Evolutionary conservation across 106 monocot species (phyloP).

Genomic region (Gastrodia elata): DNA sequence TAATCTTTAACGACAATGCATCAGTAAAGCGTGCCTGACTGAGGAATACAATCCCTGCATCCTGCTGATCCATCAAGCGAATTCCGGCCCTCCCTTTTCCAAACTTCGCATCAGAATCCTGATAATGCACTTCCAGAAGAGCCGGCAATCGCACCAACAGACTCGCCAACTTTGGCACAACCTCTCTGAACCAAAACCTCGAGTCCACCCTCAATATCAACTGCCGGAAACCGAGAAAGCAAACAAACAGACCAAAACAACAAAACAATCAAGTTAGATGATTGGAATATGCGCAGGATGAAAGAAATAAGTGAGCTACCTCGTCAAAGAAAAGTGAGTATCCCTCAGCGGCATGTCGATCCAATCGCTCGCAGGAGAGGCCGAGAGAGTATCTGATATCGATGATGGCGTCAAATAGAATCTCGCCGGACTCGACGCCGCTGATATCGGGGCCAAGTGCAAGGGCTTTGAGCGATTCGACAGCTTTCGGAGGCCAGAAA

Average conservation of each 20-base stretch:
- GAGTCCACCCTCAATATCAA: conserved; percentile 55
- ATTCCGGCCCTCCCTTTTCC: conserved; percentile 42
- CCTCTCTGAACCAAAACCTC: conserved; percentile 68
- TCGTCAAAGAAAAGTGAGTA: conserved; percentile 81
- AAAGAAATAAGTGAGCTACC: conserved; percentile 6
- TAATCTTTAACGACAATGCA: neutral
- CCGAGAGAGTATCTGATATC: conserved; percentile 52
- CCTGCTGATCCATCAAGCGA: conserved; percentile 49
- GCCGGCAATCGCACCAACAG: conserved; percentile 59
- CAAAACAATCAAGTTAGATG: neutral
- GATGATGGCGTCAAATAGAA: conserved; percentile 61
- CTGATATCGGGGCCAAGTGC: conserved; percentile 65
- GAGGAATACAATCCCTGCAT: conserved; percentile 70
- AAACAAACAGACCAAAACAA: conserved; percentile 1
- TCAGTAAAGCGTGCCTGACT: conserved; percentile 40
- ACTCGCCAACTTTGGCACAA: conserved; percentile 50
- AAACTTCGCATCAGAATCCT: conserved; percentile 25
- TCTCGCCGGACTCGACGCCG: conserved; percentile 58
- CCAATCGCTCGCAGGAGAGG: conserved; percentile 33
- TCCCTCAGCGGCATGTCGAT: conserved; percentile 38
- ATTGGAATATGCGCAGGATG: neutral
- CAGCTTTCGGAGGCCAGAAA: conserved; percentile 54
- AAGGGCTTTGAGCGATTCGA: conserved; percentile 49
- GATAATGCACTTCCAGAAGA: conserved; percentile 70
- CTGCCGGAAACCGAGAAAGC: conserved; percentile 27